These are phyloP conservation scores for Boletus coccyginus DNA, from an alignment of 768 basidiomycete species.

Conservation along the genomic window DNA sequence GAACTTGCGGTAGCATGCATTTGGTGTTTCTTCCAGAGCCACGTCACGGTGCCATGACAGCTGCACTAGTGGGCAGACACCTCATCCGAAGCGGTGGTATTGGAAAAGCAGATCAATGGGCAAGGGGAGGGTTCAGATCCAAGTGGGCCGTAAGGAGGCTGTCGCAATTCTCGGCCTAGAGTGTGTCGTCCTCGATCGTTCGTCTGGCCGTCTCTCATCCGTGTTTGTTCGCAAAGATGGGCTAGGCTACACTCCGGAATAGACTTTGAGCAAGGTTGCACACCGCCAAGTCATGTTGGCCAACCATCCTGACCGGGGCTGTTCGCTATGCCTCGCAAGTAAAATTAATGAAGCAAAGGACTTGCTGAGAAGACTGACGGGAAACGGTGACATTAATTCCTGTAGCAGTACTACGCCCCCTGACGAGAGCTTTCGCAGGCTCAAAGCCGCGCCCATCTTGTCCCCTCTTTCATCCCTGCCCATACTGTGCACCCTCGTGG, in stretches of 20 bases:
- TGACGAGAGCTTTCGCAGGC: too few relatives aligned
- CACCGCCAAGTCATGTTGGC: conserved; percentile 97
- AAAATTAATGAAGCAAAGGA: conserved; percentile 99
- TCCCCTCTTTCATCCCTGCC: too few relatives aligned
- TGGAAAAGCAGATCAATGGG: conserved; percentile 77
- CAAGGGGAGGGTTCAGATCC: conserved; percentile 88
- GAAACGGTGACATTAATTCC: conserved; percentile 37
- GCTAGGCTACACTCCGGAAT: conserved; percentile 63
- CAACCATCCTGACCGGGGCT: conserved; percentile 98
- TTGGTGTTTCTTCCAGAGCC: neutral
- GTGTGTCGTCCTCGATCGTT: too few relatives aligned
- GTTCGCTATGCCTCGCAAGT: conserved; percentile 96
- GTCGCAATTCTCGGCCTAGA: conserved; percentile 88
- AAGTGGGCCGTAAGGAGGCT: conserved; percentile 96
- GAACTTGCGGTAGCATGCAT: neutral
- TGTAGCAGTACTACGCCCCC: too few relatives aligned
- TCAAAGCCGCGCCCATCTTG: too few relatives aligned
- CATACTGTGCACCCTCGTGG: too few relatives aligned
- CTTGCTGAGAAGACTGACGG: conserved; percentile 79
- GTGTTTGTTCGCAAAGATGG: conserved; percentile 60
- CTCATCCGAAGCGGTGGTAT: conserved; percentile 62
- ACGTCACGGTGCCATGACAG: conserved; percentile 66
- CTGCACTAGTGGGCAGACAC: conserved; percentile 72
- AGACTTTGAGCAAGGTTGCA: conserved; percentile 90
- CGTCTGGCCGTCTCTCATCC: neutral